Conservation (phyloP, 345 rosid genomes). For the Citrus trifoliata region DNA sequence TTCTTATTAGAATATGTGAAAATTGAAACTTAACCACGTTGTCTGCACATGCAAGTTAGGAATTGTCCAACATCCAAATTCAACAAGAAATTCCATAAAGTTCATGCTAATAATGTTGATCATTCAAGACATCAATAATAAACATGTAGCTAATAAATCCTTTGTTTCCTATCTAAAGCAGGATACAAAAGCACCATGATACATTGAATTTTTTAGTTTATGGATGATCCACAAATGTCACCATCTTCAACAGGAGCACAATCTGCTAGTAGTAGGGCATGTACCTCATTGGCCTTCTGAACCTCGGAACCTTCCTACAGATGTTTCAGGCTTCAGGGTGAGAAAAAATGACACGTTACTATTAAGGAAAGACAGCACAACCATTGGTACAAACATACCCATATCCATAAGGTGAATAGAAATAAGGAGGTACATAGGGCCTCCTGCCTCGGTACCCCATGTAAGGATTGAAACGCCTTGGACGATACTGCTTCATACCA, state of each 20-base stretch:
- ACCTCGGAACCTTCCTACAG: slow-evolving; percentile 88
- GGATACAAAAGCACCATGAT: neutral
- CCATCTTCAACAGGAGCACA: neutral
- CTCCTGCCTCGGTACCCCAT: slow-evolving; percentile 66
- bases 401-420: slow-evolving; percentile 84
- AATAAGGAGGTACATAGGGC: slow-evolving; percentile 70
- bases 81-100: neutral
- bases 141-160: neutral
- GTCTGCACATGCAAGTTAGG: neutral
- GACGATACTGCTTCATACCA: slow-evolving; percentile 85
- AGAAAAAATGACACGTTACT: neutral
- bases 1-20: too few relatives aligned
- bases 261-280: slow-evolving; percentile 77
- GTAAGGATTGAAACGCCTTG: slow-evolving; percentile 73
- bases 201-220: neutral
- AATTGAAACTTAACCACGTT: too few relatives aligned
- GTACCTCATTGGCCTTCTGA: slow-evolving; percentile 84
- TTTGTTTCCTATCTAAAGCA: neutral
- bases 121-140: neutral
- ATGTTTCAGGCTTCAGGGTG: neutral
- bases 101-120: neutral
- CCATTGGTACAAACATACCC: slow-evolving; percentile 50
- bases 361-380: neutral
- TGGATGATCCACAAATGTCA: neutral
- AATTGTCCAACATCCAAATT: neutral